Evolutionary conservation across 805 yeast genomes (phyloP).

Genomic region (Yarrowia divulgata): DNA sequence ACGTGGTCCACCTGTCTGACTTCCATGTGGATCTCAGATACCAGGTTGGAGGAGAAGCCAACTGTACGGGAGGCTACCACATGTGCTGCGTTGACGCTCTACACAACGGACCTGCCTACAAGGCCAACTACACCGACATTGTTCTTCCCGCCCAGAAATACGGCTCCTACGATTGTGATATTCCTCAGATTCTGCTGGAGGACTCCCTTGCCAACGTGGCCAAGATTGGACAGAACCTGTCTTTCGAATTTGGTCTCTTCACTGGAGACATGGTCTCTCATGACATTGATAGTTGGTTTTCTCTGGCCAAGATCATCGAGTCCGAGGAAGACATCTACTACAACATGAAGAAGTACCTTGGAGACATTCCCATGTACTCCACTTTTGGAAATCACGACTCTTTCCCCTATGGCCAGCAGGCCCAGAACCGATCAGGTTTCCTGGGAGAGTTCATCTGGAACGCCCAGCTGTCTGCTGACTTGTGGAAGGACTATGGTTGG

Average conservation of each 20-base stretch:
- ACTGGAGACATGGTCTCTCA: slow-evolving; percentile 81
- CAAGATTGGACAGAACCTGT: slow-evolving; percentile 50
- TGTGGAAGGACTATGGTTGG: slow-evolving; percentile 61
- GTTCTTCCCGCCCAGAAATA: slow-evolving; percentile 65
- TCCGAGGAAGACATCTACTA: slow-evolving; percentile 61
- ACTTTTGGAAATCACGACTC: slow-evolving; percentile 76
- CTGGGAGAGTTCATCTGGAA: slow-evolving; percentile 56
- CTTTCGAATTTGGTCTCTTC: slow-evolving; percentile 68
- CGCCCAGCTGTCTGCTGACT: slow-evolving; percentile 56
- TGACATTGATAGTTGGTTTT: slow-evolving; percentile 55
- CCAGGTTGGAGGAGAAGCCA: slow-evolving; percentile 56
- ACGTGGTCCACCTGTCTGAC: slow-evolving; percentile 73
- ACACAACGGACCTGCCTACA: slow-evolving; percentile 39
- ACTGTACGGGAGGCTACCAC: slow-evolving; percentile 53
- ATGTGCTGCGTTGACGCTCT: slow-evolving; percentile 62
- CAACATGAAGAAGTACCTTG: slow-evolving; percentile 60
- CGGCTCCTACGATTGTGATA: slow-evolving; percentile 72
- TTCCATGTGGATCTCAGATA: slow-evolving; percentile 65
- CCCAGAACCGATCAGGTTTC: slow-evolving; percentile 59
- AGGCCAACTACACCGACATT: slow-evolving; percentile 41
- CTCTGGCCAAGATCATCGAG: slow-evolving; percentile 56
- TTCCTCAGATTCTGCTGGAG: slow-evolving; percentile 68
- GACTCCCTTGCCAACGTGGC: slow-evolving; percentile 59
- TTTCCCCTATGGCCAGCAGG: slow-evolving; percentile 74
- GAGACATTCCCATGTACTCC: slow-evolving; percentile 64